Evolutionary conservation across 1,139 yeast genomes (phyloP), one percentile per base, ranked within the genome.

Genomic region (Suhomyces taliae): DNA sequence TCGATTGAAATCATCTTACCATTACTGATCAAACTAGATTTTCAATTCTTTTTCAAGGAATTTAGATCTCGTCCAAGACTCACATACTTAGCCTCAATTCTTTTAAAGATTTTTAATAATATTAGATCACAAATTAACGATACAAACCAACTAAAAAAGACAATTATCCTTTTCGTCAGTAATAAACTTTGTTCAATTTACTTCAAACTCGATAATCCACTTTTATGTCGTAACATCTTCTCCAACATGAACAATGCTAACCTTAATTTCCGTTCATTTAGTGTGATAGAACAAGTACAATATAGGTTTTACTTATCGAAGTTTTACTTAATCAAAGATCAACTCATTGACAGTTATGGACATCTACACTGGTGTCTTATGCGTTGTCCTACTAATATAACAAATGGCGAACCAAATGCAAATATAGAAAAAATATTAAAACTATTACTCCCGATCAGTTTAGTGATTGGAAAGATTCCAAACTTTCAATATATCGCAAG

Each of bases 181-280:
- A 76, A 76, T 27, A 70, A 74, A 44, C 65, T 87, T 38, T 87
- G 93, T 61, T 72, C 78, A 51, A 69, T 82, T 1, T 88, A 88
- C 61, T 85, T 84, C 62, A 70, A 68, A 45, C 74, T 86, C 36
- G 79, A 74, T 40, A 84, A 82, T 42, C 90, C 91, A 3, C 69
- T 83, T 46, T 70, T 86, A 10, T 87, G 95, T 61, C 81, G 87
- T 32, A 87, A 86, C 58, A 87, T 88, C 40, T 86, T 87, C 62
- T 79, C 89, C 37, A 87, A 87, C 60, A 80, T 87, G 70, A 84
- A 82, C 54, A 82, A 83, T 31, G 79, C 89, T 19, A 69, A 74
- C 34, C 66, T 85, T 40, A 63, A 61, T 37, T 74, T 83, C 53
- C 57, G 67, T 2, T 57, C 61, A 10, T 83, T 79, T 48, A 70